Evolutionary conservation across 768 basidiomycete species (phyloP).

Genomic region (Termitomyces eurrhizus): DNA sequence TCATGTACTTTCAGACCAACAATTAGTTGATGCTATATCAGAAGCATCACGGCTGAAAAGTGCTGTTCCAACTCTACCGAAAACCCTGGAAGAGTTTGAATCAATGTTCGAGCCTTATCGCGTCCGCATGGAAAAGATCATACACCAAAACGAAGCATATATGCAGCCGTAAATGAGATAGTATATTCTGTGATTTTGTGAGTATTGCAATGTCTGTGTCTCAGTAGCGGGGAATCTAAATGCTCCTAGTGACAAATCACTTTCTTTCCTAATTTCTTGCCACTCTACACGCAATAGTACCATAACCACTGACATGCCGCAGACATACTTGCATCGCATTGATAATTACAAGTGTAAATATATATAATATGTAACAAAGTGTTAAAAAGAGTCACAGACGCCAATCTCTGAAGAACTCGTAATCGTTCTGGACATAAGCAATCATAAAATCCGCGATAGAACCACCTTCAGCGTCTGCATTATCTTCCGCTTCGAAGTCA

Average conservation of each 20-base stretch:
- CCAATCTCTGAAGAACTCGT: conserved; percentile 74
- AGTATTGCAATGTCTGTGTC: neutral
- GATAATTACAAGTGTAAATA: neutral
- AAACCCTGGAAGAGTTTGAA: conserved; percentile 13
- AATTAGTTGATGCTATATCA: conserved; percentile 17
- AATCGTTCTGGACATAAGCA: conserved; percentile 53
- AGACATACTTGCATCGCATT: neutral
- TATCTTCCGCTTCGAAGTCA: conserved; percentile 35
- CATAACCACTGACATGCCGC: neutral
- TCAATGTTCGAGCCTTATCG: conserved; percentile 16
- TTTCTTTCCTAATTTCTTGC: neutral
- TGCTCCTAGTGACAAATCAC: neutral
- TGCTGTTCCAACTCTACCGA: conserved; percentile 5
- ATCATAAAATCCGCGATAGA: conserved; percentile 87
- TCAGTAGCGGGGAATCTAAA: neutral
- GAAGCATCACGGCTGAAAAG: conserved; percentile 13
- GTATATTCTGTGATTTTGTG: neutral
- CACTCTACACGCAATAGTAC: neutral
- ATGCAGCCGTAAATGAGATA: neutral
- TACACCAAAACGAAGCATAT: conserved; percentile 8
- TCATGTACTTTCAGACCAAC: conserved; percentile 10
- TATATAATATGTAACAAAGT: conserved; percentile 8
- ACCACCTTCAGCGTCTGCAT: conserved; percentile 56
- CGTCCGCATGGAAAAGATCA: conserved; percentile 11
- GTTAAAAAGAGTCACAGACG: conserved; percentile 35